These are phyloP conservation scores for Plasmodium berghei DNA, from an alignment of 169 alveolate species.

Conservation along the genomic window DNA sequence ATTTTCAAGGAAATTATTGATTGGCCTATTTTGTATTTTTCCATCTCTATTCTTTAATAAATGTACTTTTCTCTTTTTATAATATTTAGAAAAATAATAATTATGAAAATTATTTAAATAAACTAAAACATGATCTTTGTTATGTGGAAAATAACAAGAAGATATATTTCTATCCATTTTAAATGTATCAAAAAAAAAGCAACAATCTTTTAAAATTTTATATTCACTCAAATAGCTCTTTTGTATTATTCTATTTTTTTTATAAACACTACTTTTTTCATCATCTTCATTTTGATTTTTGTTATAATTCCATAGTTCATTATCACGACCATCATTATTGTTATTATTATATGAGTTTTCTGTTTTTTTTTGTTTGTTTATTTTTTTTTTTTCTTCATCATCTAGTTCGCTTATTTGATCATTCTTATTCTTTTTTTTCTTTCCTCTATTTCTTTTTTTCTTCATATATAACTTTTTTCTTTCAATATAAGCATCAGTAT, in stretches of 20 bases:
- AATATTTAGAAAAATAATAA: constrained; percentile 69
- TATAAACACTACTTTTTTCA: constrained; percentile 1
- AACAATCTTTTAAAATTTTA: constrained; percentile 69
- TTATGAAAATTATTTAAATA: constrained; percentile 69
- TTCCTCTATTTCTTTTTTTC: constrained; percentile 2
- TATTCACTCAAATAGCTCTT: constrained; percentile 69
- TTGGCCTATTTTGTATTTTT: too few species aligned
- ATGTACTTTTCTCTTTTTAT: constrained; percentile 55
- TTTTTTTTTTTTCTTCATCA: not conserved
- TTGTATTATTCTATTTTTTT: constrained; percentile 21
- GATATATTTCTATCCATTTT: constrained; percentile 66
- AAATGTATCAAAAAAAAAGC: constrained; percentile 65
- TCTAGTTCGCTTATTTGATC: not conserved
- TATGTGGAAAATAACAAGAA: constrained; percentile 68
- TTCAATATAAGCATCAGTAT: not conserved
- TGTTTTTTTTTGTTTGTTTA: not conserved
- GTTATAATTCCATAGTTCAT: too few species aligned
- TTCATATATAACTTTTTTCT: not conserved
- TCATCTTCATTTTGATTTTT: too few species aligned
- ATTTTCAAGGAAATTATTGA: too few species aligned
- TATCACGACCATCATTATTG: not conserved
- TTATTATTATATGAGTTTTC: not conserved
- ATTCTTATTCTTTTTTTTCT: constrained; percentile 7
- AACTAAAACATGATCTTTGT: constrained; percentile 63
- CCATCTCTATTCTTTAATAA: constrained; percentile 30